Evolutionary conservation across 768 basidiomycete species (phyloP), one percentile per base, ranked within the genome.

Genomic region (Suillus lakei): DNA sequence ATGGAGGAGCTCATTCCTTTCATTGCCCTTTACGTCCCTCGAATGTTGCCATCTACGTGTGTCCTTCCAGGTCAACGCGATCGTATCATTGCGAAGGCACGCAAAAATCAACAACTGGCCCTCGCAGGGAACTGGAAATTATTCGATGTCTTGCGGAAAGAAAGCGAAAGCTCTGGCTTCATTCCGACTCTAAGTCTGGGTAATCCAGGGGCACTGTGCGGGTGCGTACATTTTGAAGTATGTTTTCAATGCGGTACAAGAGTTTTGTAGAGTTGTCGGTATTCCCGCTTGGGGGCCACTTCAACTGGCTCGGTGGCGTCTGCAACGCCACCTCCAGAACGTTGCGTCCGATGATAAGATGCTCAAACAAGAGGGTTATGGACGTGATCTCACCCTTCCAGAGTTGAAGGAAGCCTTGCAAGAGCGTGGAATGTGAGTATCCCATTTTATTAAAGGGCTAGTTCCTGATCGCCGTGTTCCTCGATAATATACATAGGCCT

Each of bases 21-120:
- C 67, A 86, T 95, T 67, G 92, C 92, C 32, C 86, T 96, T 66
- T 95, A 92, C 71, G 88, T 86, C n/a, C 94, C 94, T 2, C 86
- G 85, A 72, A 84, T 93, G 80, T 86, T 96, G 32, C 94, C 94
- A 1, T 95, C 93, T 3, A 95, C 94, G 0, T 95, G 93, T 72
- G 83, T 95, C 62, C 84, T 96, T 6, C 91, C 94, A 2, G 88
- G 91, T 15, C 94, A 96, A 78, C 87, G 81, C 72, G 74, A 90
- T 80, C 79, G 95, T 79, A 81, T 90, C 78, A 72, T 81, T 74
- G 67, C 82, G 74, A 82, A 87, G 79, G 75, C 83, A 71, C 69
- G 83, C 77, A 72, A 86, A 43, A 76, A 71, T 63, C 78, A 88
- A 70, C 81, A 85, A 16, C 71, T 78, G 6, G 78, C 81, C 64